A percentile compares a stretch with the other conserved stretches of the same genome.
Conservation (phyloP, 345 rosid species). For the Eucalyptus urophylla region DNA sequence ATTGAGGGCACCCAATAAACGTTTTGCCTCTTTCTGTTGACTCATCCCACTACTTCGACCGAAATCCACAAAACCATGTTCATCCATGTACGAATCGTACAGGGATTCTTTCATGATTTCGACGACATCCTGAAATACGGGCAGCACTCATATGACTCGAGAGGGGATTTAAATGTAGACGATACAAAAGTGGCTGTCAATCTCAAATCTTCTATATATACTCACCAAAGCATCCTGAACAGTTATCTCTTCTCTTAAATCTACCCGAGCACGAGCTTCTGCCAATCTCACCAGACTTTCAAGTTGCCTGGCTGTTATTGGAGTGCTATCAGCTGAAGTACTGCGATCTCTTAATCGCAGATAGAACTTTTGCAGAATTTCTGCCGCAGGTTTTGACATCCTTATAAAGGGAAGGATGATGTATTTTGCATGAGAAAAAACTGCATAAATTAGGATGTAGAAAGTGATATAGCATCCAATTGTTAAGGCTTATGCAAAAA, state of each 20-base stretch:
- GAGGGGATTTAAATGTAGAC: background rate
- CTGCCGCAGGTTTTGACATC: conserved; percentile 88
- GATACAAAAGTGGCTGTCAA: background rate
- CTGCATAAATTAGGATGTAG: background rate
- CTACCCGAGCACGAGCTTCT: conserved; percentile 92
- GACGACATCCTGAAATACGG: conserved; percentile 68
- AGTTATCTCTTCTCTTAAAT: conserved; percentile 87
- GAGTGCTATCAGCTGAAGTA: conserved; percentile 88
- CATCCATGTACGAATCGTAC: conserved; percentile 82
- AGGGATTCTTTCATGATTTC: conserved; percentile 97
- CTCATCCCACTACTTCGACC: conserved; percentile 98
- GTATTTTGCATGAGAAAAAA: background rate
- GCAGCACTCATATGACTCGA: background rate
- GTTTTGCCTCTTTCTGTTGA: conserved; percentile 91
- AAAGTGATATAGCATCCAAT: background rate
- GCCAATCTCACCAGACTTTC: conserved; percentile 93
- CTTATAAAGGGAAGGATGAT: conserved; percentile 12
- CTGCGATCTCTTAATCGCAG: conserved; percentile 76
- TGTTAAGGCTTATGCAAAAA: background rate
- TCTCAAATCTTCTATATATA: background rate
- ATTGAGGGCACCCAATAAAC: conserved; percentile 80
- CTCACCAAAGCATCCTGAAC: conserved; percentile 80
- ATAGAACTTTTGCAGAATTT: conserved; percentile 79
- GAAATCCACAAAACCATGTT: conserved; percentile 85
- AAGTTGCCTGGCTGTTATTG: conserved; percentile 93